phyloP scores from a whole-genome alignment of 176 grass and related monocot genomes.

The Musa itinerans region DNA sequence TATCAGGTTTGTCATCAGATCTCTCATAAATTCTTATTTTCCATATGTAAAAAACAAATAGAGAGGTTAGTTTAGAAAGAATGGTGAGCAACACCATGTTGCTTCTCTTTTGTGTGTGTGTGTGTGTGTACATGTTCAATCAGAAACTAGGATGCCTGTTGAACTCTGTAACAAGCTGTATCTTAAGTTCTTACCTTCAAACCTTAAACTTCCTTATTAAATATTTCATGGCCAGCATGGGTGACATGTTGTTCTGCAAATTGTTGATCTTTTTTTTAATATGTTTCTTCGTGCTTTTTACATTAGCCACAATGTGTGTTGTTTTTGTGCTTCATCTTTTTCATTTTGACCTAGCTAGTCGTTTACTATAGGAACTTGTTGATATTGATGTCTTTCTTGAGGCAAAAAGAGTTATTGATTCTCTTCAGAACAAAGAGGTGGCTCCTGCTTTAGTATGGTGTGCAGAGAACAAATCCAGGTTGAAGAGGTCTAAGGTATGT shows the following conservation, averaged over 20 bases:
- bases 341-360: constrained; percentile 10
- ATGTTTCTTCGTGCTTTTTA: not conserved
- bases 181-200: too few species aligned
- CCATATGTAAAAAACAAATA: not conserved
- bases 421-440: constrained; percentile 85
- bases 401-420: constrained; percentile 85
- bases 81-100: not conserved
- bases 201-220: not conserved
- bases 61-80: not conserved
- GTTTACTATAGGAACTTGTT: constrained; percentile 62
- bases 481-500: constrained; percentile 98
- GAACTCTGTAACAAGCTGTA: too few species aligned
- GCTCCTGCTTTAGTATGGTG: constrained; percentile 82
- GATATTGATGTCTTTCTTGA: constrained; percentile 86
- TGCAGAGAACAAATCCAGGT: constrained; percentile 90
- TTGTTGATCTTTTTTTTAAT: not conserved
- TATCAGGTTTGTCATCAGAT: not conserved
- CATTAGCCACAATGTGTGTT: not conserved
- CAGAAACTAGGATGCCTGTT: too few species aligned
- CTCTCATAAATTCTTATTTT: not conserved
- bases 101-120: too few species aligned
- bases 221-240: not conserved
- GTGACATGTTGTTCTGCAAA: not conserved
- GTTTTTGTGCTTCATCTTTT: not conserved
- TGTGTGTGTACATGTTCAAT: too few species aligned